Evolutionary conservation across 176 grass and related monocot species (phyloP).

Genomic region (Tillandsia leiboldiana): DNA sequence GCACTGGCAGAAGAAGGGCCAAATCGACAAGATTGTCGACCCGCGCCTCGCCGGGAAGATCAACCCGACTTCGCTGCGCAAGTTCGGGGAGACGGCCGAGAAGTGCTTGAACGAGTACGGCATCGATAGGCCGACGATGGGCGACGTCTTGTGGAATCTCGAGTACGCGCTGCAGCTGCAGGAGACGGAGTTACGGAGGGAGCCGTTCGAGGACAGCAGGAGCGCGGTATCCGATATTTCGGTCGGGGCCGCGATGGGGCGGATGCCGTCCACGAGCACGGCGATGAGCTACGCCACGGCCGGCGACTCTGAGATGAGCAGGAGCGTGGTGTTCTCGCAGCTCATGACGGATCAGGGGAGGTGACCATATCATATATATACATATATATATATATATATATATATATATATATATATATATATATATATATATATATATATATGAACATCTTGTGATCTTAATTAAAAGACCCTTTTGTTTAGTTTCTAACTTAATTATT

Average conservation of each 20-base stretch:
- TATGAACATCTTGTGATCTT: too few species aligned
- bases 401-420: too few species aligned
- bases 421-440: too few species aligned
- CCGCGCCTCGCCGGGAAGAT: conserved; percentile 15
- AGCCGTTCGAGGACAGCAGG: conserved; percentile 30
- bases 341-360: too few species aligned
- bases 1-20: conserved; percentile 12
- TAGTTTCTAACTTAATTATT: too few species aligned
- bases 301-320: neutral
- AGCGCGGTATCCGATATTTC: conserved; percentile 6
- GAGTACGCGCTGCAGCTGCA: conserved; percentile 42
- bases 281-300: neutral
- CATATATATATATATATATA: too few species aligned
- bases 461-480: too few species aligned
- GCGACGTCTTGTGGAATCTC: conserved; percentile 45
- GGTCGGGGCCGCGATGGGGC: neutral
- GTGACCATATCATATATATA: too few species aligned
- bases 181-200: conserved; percentile 18
- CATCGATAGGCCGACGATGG: conserved; percentile 26
- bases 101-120: conserved; percentile 46
- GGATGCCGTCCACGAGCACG: conserved; percentile 22
- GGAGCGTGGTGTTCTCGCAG: conserved; percentile 19
- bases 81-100: conserved; percentile 34
- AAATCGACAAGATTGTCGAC: conserved; percentile 28
- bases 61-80: conserved; percentile 31